Percentiles rank a stretch among this genome's conserved stretches.
These are phyloP conservation scores for Lactarius akahatsu DNA, from an alignment of 768 basidiomycete genomes.

Conservation along the genomic window DNA sequence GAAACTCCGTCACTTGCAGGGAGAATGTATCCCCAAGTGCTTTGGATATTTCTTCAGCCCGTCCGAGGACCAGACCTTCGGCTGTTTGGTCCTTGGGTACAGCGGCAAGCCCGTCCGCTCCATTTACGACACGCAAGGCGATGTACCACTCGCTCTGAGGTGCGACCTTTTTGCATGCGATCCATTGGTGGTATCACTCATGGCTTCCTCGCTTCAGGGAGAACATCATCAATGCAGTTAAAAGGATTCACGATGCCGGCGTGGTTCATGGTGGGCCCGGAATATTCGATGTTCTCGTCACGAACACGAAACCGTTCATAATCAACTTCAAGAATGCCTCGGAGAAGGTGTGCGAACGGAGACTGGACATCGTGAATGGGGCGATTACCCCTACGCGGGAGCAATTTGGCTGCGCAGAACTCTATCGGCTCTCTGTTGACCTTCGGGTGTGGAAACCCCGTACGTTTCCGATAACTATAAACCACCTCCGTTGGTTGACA, in stretches of 20 bases:
- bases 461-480: background rate
- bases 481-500: background rate
- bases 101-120: conserved; percentile 21
- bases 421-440: conserved; percentile 19
- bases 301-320: conserved; percentile 10
- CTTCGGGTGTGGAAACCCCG: conserved; percentile 18
- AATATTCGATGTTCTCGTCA: conserved; percentile 1
- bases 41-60: conserved; percentile 17
- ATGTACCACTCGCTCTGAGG: conserved; percentile 14
- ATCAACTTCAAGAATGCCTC: conserved; percentile 20
- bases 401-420: conserved; percentile 17
- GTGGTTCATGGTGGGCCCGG: conserved; percentile 15
- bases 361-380: conserved; percentile 11
- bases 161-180: background rate
- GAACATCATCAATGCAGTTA: background rate
- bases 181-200: background rate
- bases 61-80: conserved; percentile 9
- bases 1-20: conserved; percentile 13
- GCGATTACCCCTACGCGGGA: conserved; percentile 14
- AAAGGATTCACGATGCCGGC: conserved; percentile 14
- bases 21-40: conserved; percentile 17
- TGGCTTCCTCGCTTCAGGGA: background rate
- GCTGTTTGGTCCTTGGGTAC: conserved; percentile 17
- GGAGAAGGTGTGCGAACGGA: conserved; percentile 12
- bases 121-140: conserved; percentile 9